Percentiles rank a stretch among this genome's conserved stretches.
Evolutionary conservation across 2,329 filamentous ascomycete species (phyloP).

Genomic region (Boeremia exigua): DNA sequence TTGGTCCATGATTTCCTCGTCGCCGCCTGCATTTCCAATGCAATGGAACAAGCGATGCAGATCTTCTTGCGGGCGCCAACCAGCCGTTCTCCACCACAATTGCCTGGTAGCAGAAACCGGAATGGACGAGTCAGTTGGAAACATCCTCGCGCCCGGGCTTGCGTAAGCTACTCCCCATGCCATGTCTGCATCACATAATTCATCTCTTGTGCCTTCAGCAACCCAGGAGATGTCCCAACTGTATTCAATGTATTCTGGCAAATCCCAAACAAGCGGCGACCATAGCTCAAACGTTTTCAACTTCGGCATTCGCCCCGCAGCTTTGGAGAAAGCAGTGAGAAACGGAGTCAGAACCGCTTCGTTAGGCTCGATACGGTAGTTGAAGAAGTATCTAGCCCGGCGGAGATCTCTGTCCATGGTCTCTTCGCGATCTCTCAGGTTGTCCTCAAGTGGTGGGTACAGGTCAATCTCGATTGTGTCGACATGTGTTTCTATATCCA

Average conservation of each 20-base stretch:
- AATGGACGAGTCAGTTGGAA: not conserved
- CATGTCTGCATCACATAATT: not conserved
- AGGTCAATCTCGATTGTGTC: no score
- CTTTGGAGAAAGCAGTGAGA: conserved; percentile 23
- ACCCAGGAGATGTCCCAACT: not conserved
- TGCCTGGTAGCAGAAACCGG: not conserved
- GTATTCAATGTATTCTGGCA: not conserved
- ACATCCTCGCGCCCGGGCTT: not conserved
- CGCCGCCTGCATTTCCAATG: no score
- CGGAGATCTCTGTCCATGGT: no score
- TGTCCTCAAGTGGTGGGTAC: no score
- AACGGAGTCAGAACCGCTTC: conserved; percentile 15
- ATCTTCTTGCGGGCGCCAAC: conserved; percentile 18
- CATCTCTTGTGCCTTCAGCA: not conserved
- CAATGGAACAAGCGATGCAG: conserved; percentile 13
- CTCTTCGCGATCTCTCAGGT: no score
- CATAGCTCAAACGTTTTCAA: conserved; percentile 18
- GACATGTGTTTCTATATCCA: no score
- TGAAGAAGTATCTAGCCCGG: not conserved
- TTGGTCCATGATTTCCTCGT: no score
- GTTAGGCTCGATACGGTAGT: conserved; percentile 19
- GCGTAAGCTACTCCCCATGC: conserved; percentile 16
- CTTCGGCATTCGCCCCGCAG: conserved; percentile 18
- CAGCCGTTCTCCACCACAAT: conserved; percentile 10
- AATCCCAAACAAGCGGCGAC: conserved; percentile 10